phyloP scores from a whole-genome alignment of 2,329 filamentous ascomycete genomes.

The Penicillium griseofulvum region DNA sequence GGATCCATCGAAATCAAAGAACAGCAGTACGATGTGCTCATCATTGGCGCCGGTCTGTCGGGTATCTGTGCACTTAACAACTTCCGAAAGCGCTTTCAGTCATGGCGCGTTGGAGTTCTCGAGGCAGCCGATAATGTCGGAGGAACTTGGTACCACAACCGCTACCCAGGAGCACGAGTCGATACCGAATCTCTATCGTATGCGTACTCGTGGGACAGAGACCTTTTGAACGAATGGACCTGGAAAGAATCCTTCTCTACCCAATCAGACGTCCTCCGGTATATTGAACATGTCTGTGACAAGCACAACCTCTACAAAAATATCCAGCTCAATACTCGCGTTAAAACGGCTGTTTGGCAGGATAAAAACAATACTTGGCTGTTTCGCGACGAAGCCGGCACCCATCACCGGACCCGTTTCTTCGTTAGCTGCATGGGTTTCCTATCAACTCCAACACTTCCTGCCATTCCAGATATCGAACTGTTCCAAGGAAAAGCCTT shows the following conservation, averaged over 20 bases:
- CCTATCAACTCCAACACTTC: slow-evolving; percentile 39
- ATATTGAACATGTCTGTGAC: slow-evolving; percentile 34
- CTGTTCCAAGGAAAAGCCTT: slow-evolving; percentile 39
- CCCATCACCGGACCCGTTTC: slow-evolving; percentile 28
- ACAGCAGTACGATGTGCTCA: slow-evolving; percentile 39
- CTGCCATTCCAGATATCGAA: slow-evolving; percentile 38
- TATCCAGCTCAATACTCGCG: slow-evolving; percentile 43
- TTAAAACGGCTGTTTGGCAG: slow-evolving; percentile 36
- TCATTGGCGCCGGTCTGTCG: slow-evolving; percentile 48
- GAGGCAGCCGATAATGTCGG: slow-evolving; percentile 30
- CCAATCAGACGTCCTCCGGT: slow-evolving; percentile 35
- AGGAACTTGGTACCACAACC: slow-evolving; percentile 51
- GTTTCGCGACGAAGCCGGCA: slow-evolving; percentile 25
- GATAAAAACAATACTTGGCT: slow-evolving; percentile 30
- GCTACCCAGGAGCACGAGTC: slow-evolving; percentile 49
- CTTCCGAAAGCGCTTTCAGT: slow-evolving; percentile 12
- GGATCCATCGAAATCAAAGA: slow-evolving; percentile 6
- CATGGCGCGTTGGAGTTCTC: slow-evolving; percentile 13
- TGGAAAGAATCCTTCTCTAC: slow-evolving; percentile 39
- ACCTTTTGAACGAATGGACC: slow-evolving; percentile 29
- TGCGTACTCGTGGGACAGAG: slow-evolving; percentile 23
- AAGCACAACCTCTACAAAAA: slow-evolving; percentile 35
- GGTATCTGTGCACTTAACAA: slow-evolving; percentile 32
- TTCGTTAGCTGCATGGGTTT: slow-evolving; percentile 41
- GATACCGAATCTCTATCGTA: slow-evolving; percentile 51